Evolutionary conservation across 2,329 filamentous ascomycete species (phyloP), one percentile per base, ranked within the genome.

Genomic region (Xylariaceae sp.): DNA sequence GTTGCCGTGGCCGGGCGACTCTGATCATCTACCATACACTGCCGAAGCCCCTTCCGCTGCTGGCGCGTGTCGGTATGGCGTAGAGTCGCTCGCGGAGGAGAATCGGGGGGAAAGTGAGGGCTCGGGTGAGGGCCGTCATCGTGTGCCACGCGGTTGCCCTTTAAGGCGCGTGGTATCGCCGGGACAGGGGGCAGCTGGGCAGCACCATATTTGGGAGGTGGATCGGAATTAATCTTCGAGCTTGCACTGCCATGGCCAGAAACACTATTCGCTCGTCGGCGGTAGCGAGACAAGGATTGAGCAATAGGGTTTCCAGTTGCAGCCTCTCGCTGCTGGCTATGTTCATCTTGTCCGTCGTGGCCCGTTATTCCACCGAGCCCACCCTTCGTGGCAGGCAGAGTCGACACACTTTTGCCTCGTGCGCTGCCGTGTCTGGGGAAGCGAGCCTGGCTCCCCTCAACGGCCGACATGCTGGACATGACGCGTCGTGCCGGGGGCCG

Each of bases 261-360:
- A 42, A 49, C 44, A 38, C 45, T 52, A 43, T 47, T 37, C 22
- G 46, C 38, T 23, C 47, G 49, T 23, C 52, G 49, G 26, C 54
- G 54, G 43, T 57, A 57, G 41, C 54, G 51, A 47, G 54, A 57
- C 54, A 56, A 56, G 35, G 53, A 55, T 36, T 53, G 46, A 39
- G 52, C 44, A 40, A 56, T 49, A 43, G 48, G 46, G 39, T 47
- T 55, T 18, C 40, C 42, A n/a, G 45, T 38, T 37, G 39, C 22
- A 29, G 43, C 28, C 19, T 30, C 40, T 31, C 42, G 32, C 19
- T 40, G 24, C n/a, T n/a, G n/a, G n/a, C n/a, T n/a, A n/a, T n/a
- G n/a, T n/a, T n/a, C n/a, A n/a, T n/a, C n/a, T n/a, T n/a, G n/a
- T n/a, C n/a, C n/a, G n/a, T n/a, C n/a, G n/a, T n/a, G n/a, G n/a